A percentile compares a stretch with the other conserved stretches of the same genome.
Evolutionary conservation across 768 basidiomycete species (phyloP).

Genomic region (Pulveroboletus sp.): DNA sequence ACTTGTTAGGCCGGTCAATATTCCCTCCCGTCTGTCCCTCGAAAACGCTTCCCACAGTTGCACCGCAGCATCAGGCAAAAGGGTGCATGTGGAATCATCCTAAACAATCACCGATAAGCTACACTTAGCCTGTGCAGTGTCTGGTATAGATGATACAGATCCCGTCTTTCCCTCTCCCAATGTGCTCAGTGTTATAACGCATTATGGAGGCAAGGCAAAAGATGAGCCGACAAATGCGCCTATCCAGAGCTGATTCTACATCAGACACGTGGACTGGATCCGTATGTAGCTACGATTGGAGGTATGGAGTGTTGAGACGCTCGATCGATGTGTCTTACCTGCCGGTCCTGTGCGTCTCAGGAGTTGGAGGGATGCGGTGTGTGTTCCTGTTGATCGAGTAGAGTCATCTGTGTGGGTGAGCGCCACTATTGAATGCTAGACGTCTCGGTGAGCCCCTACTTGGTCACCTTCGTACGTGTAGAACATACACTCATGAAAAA

Average conservation of each 20-base stretch:
- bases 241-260: not conserved
- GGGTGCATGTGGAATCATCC: not conserved
- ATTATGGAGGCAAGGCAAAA: too few relatives aligned
- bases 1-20: not conserved
- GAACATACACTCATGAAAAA: too few relatives aligned
- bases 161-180: not conserved
- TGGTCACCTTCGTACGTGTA: too few relatives aligned
- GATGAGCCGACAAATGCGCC: not conserved
- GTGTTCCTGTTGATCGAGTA: not conserved
- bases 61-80: not conserved
- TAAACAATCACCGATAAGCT: not conserved
- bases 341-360: not conserved
- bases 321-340: not conserved
- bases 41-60: not conserved
- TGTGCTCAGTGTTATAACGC: not conserved
- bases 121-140: not conserved
- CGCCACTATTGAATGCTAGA: not conserved
- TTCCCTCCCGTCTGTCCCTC: not conserved
- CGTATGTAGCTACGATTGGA: not conserved
- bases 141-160: not conserved
- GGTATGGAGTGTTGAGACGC: slow-evolving; percentile 4
- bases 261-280: not conserved
- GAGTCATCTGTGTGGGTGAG: not conserved
- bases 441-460: too few relatives aligned
- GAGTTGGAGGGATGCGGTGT: slow-evolving; percentile 1